Evolutionary conservation across 495 filamentous ascomycete species (phyloP).

Genomic region (Penicillium antarcticum): DNA sequence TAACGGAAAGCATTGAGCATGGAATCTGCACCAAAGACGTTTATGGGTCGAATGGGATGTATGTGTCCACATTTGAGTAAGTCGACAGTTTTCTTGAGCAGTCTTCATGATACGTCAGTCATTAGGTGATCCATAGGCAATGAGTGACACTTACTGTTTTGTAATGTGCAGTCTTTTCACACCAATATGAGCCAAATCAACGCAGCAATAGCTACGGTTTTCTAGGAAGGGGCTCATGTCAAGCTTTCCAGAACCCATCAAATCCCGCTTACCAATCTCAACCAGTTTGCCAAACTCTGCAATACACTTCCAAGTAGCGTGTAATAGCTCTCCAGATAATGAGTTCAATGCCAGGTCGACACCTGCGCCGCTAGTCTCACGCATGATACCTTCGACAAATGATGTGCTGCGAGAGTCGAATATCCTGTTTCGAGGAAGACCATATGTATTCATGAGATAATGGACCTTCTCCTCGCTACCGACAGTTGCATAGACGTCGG

Average conservation of each 20-base stretch:
- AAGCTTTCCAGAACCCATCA: slow-evolving; percentile 23
- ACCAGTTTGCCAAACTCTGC: slow-evolving; percentile 29
- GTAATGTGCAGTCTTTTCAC: not conserved
- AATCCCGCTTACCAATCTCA: slow-evolving; percentile 33
- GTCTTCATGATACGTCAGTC: not conserved
- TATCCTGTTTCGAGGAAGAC: slow-evolving; percentile 23
- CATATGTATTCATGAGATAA: slow-evolving; percentile 27
- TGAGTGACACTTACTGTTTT: slow-evolving; percentile 12
- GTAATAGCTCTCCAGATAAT: slow-evolving; percentile 27
- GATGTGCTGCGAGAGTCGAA: slow-evolving; percentile 13
- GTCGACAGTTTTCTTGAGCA: slow-evolving; percentile 1
- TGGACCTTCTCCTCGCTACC: slow-evolving; percentile 40
- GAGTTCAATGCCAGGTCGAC: slow-evolving; percentile 35
- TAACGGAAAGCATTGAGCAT: slow-evolving; percentile 22
- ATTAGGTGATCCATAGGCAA: too few relatives aligned
- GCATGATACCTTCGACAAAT: slow-evolving; percentile 17
- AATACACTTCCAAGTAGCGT: slow-evolving; percentile 28
- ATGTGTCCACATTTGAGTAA: slow-evolving; percentile 21
- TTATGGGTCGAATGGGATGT: slow-evolving; percentile 30
- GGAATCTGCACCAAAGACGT: slow-evolving; percentile 15
- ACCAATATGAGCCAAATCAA: slow-evolving; percentile 16
- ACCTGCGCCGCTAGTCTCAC: slow-evolving; percentile 18
- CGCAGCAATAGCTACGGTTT: slow-evolving; percentile 22
- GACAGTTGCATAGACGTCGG: slow-evolving; percentile 36
- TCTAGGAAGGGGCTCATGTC: slow-evolving; percentile 33